These are phyloP conservation scores for Chiua virens DNA, from an alignment of 768 basidiomycete species.

Conservation along the genomic window DNA sequence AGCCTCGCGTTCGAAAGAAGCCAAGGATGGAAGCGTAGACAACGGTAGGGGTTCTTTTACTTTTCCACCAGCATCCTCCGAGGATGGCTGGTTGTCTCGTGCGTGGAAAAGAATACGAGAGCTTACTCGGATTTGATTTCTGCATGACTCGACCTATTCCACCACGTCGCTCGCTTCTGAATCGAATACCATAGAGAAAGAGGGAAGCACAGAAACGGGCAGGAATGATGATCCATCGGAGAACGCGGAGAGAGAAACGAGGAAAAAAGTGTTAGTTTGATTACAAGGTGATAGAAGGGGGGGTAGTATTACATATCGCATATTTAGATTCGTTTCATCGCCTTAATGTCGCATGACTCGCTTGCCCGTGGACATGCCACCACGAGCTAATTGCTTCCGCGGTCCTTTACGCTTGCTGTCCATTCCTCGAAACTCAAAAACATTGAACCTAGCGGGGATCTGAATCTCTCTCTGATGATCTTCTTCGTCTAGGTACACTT, in stretches of 20 bases:
- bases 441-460: conserved; percentile 29
- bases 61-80: conserved; percentile 51
- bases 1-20: conserved; percentile 17
- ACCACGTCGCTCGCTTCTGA: conserved; percentile 26
- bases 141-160: conserved; percentile 42
- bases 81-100: conserved; percentile 69
- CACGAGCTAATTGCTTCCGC: conserved; percentile 12
- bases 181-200: conserved; percentile 29
- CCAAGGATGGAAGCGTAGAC: conserved; percentile 26
- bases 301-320: conserved; percentile 20
- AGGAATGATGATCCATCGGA: conserved; percentile 35
- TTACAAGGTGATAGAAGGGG: conserved; percentile 35
- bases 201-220: conserved; percentile 19
- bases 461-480: conserved; percentile 20
- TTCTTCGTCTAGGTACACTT: conserved; percentile 15
- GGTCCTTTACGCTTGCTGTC: conserved; percentile 5
- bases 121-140: conserved; percentile 70
- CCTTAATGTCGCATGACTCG: conserved; percentile 17
- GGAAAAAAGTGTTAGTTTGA: conserved; percentile 50
- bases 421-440: conserved; percentile 19
- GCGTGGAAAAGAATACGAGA: conserved; percentile 65
- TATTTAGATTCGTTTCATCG: conserved; percentile 19
- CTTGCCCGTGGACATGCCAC: conserved; percentile 17
- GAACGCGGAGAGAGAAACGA: conserved; percentile 45
- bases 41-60: conserved; percentile 79